phyloP scores from a whole-genome alignment of 1,284 basidiomycete species.

The Pisolithus thermaeus region DNA sequence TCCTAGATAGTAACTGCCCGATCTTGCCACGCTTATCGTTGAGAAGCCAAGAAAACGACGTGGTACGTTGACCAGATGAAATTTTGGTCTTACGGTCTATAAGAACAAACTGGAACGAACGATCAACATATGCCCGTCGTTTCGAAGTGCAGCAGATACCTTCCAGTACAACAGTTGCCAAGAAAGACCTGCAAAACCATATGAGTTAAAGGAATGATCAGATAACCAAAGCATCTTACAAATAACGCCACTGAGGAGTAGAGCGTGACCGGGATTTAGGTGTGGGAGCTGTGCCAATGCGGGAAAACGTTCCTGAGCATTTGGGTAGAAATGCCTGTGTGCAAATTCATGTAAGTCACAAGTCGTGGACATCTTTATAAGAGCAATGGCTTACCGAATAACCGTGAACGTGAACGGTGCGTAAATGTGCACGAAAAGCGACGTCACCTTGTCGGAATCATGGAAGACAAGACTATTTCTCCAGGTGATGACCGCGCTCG shows the following conservation, averaged over 20 bases:
- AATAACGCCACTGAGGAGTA: conserved; percentile 66
- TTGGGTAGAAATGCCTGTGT: conserved; percentile 76
- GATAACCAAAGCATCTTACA: conserved; percentile 43
- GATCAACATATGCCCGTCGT: conserved; percentile 3
- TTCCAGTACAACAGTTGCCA: conserved; percentile 93
- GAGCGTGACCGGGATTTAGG: conserved; percentile 55
- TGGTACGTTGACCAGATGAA: conserved; percentile 79
- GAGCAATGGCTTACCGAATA: conserved; percentile 57
- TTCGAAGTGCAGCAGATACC: conserved; percentile 32
- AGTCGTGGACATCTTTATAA: conserved; percentile 3
- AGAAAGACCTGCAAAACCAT: conserved; percentile 54
- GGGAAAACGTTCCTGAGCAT: conserved; percentile 72
- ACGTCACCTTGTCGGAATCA: conserved; percentile 89
- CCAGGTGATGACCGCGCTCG: conserved; percentile 94
- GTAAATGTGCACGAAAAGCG: conserved; percentile 87
- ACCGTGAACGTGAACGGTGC: conserved; percentile 83
- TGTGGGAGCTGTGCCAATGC: conserved; percentile 63
- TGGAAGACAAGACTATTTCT: conserved; percentile 96
- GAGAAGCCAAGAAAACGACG: conserved; percentile 79
- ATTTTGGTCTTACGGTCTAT: conserved; percentile 82
- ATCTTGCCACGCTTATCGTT: conserved; percentile 83
- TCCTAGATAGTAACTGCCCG: conserved; percentile 58
- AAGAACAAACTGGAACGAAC: conserved; percentile 61
- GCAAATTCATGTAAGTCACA: conserved; percentile 6
- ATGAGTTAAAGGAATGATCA: conserved; percentile 11